Percentiles rank a stretch among this genome's conserved stretches.
phyloP scores from a whole-genome alignment of 2,329 filamentous ascomycete species.

The Exophiala phaeomuriformis region DNA sequence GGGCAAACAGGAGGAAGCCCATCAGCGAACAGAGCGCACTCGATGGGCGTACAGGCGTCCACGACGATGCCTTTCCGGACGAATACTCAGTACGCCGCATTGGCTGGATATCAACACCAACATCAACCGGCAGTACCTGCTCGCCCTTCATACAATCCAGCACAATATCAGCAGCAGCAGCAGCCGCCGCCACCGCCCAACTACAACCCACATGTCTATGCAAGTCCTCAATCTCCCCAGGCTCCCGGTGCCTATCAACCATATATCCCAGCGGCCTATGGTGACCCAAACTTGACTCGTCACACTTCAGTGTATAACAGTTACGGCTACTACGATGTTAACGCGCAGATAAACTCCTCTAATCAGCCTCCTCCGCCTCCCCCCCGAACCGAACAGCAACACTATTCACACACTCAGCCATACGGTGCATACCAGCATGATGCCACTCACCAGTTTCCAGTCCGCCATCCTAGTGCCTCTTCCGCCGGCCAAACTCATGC shows the following conservation, averaged over 20 bases:
- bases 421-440: slow-evolving; percentile 21
- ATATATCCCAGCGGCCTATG: slow-evolving; percentile 47
- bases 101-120: slow-evolving; percentile 47
- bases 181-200: slow-evolving; percentile 32
- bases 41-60: slow-evolving; percentile 29
- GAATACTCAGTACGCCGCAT: slow-evolving; percentile 37
- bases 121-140: slow-evolving; percentile 38
- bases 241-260: slow-evolving; percentile 35
- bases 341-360: slow-evolving; percentile 29
- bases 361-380: slow-evolving; percentile 28
- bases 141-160: slow-evolving; percentile 54
- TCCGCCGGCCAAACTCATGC: slow-evolving; percentile 11
- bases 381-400: slow-evolving; percentile 19
- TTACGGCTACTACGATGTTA: slow-evolving; percentile 26
- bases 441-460: slow-evolving; percentile 11
- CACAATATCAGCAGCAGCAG: slow-evolving; percentile 39
- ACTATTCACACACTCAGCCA: slow-evolving; percentile 10
- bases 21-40: slow-evolving; percentile 33
- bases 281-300: slow-evolving; percentile 27
- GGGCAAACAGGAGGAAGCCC: slow-evolving; percentile 6
- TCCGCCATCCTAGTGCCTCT: slow-evolving; percentile 9
- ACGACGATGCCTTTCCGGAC: slow-evolving; percentile 35
- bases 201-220: slow-evolving; percentile 66
- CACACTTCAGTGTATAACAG: slow-evolving; percentile 22
- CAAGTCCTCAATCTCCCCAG: slow-evolving; percentile 14